These are phyloP conservation scores for Euphorbia tirucalli DNA, from an alignment of 345 rosid genomes.

Conservation along the genomic window DNA sequence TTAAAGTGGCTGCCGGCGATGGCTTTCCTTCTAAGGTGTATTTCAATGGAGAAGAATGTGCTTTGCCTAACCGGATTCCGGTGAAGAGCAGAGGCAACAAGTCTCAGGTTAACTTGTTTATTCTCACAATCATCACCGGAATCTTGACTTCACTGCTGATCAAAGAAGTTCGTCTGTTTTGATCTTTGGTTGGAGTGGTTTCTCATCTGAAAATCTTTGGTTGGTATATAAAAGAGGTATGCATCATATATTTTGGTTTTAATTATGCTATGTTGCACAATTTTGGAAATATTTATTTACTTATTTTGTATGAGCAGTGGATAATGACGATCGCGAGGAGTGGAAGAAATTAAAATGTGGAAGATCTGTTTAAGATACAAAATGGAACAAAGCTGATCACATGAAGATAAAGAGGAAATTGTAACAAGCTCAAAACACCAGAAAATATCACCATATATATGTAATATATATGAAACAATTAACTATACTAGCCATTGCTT, in stretches of 20 bases:
- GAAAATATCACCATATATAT: neutral
- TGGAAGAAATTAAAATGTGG: too few relatives aligned
- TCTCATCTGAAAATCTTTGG: neutral
- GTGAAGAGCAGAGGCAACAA: slow-evolving; percentile 37
- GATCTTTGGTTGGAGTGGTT: neutral
- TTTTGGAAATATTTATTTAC: too few relatives aligned
- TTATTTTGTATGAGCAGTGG: too few relatives aligned
- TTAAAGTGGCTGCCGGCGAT: slow-evolving; percentile 55
- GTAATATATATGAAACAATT: too few relatives aligned
- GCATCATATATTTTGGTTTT: too few relatives aligned
- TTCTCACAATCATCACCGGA: slow-evolving; percentile 27
- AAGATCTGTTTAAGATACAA: neutral
- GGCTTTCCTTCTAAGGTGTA: slow-evolving; percentile 71
- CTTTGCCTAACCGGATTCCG: slow-evolving; percentile 65
- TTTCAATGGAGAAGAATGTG: slow-evolving; percentile 95
- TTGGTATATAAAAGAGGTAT: neutral
- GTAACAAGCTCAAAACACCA: neutral
- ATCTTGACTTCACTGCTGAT: slow-evolving; percentile 36
- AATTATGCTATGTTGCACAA: too few relatives aligned
- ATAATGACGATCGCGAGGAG: neutral
- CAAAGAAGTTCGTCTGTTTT: slow-evolving; percentile 24
- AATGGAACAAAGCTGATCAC: too few relatives aligned
- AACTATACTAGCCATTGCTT: too few relatives aligned
- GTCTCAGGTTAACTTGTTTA: slow-evolving; percentile 22
- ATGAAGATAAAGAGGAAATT: neutral